Conservation (phyloP, 2,329 filamentous ascomycete species). For the Hypoxylon sp. region DNA sequence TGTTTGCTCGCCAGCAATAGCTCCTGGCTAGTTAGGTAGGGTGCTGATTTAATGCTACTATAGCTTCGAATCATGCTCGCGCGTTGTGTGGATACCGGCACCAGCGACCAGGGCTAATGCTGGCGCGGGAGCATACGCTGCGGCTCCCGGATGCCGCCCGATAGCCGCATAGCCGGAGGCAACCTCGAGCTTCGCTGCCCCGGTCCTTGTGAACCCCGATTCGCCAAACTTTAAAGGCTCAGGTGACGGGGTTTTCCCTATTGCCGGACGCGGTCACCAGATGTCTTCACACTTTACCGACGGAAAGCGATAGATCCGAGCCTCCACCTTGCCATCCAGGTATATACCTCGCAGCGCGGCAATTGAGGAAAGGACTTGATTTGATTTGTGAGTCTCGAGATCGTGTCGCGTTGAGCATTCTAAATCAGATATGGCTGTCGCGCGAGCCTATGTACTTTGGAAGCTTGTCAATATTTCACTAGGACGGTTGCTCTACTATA, state of each 20-base stretch:
- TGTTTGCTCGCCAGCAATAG: background rate
- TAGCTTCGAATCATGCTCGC: constrained; percentile 18
- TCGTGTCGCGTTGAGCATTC: background rate
- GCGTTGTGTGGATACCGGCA: constrained; percentile 19
- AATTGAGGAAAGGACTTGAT: background rate
- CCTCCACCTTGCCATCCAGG: background rate
- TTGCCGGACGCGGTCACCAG: background rate
- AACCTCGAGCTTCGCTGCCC: background rate
- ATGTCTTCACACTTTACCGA: constrained; percentile 18
- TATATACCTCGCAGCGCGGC: constrained; percentile 8
- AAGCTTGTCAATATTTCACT: too few relatives aligned
- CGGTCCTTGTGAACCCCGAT: background rate
- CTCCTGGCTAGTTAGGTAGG: background rate
- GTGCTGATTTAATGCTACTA: constrained; percentile 19
- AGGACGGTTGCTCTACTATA: background rate
- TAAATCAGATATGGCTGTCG: background rate
- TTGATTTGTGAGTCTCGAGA: background rate
- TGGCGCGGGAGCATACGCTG: background rate
- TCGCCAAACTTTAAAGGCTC: background rate
- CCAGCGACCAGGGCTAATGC: constrained; percentile 15
- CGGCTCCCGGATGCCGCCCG: constrained; percentile 24
- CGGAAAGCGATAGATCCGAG: constrained; percentile 3
- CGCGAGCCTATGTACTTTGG: too few relatives aligned
- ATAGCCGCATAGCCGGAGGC: constrained; percentile 32
- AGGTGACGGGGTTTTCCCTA: background rate